These are phyloP conservation scores for Nemophila menziesii DNA, from an alignment of 257 asterid species.

Conservation along the genomic window DNA sequence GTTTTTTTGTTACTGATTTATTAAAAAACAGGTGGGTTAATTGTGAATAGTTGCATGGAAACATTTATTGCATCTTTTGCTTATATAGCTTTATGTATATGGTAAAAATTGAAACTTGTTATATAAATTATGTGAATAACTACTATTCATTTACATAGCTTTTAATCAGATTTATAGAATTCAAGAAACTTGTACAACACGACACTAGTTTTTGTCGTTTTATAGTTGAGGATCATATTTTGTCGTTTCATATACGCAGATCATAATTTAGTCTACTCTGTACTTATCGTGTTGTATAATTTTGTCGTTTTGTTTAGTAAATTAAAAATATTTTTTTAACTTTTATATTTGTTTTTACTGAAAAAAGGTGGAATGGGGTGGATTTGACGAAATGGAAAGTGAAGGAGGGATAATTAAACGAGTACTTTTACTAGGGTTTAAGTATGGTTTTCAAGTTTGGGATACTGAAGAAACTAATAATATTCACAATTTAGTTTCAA, in stretches of 20 bases:
- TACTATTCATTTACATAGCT: not conserved
- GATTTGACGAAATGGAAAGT: slow-evolving; percentile 40
- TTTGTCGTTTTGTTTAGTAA: not conserved
- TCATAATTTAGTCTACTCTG: not conserved
- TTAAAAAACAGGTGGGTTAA: too few relatives aligned
- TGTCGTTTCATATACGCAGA: not conserved
- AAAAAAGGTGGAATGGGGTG: slow-evolving; percentile 79
- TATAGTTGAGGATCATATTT: not conserved
- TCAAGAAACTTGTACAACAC: not conserved
- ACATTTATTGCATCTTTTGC: too few relatives aligned
- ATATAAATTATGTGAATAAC: not conserved
- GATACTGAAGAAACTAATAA: slow-evolving; percentile 82
- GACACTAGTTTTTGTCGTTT: not conserved
- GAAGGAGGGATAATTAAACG: slow-evolving; percentile 24
- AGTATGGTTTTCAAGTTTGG: slow-evolving; percentile 87
- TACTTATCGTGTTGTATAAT: not conserved
- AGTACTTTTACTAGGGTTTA: slow-evolving; percentile 56
- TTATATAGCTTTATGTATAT: too few relatives aligned
- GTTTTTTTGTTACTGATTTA: too few relatives aligned
- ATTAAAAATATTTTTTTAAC: too few relatives aligned
- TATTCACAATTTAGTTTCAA: slow-evolving; percentile 62
- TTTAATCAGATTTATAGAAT: not conserved
- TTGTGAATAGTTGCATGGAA: too few relatives aligned
- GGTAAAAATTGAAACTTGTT: not conserved
- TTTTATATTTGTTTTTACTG: not conserved